These are phyloP conservation scores for Evernia prunastri DNA, from an alignment of 495 filamentous ascomycete genomes.

Conservation along the genomic window DNA sequence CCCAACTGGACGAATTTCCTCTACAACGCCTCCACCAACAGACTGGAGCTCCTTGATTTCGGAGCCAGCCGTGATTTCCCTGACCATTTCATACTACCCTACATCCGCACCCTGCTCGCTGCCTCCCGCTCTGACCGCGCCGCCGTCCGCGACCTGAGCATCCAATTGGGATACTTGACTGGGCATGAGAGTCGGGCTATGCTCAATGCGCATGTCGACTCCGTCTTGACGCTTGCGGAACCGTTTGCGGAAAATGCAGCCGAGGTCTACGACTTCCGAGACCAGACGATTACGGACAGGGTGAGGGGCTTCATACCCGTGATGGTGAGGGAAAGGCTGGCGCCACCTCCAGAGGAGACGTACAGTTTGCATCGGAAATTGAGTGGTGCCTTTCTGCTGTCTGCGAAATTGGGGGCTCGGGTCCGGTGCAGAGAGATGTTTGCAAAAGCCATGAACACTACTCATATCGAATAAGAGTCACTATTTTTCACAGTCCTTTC, in stretches of 20 bases:
- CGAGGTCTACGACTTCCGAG: constrained; percentile 80
- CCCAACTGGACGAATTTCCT: constrained; percentile 99
- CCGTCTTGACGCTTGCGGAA: constrained; percentile 82
- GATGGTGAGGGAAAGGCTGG: constrained; percentile 82
- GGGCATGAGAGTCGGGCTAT: constrained; percentile 76
- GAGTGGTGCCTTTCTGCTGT: constrained; percentile 91
- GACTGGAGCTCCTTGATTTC: constrained; percentile 91
- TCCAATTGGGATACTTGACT: constrained; percentile 83
- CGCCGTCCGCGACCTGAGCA: constrained; percentile 60
- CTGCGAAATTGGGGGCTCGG: constrained; percentile 74
- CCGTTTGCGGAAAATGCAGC: constrained; percentile 73
- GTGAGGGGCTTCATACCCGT: constrained; percentile 80
- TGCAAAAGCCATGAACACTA: constrained; percentile 46
- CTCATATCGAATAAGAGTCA: background rate
- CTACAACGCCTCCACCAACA: constrained; percentile 65
- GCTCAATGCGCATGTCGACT: constrained; percentile 78
- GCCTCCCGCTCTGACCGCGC: constrained; percentile 62
- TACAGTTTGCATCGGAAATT: constrained; percentile 94
- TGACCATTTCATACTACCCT: constrained; percentile 65
- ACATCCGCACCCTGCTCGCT: constrained; percentile 69
- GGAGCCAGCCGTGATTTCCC: constrained; percentile 87
- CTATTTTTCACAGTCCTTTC: background rate
- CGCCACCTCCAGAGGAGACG: constrained; percentile 94
- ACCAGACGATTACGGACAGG: constrained; percentile 93
- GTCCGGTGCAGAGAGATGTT: constrained; percentile 82